phyloP scores from a whole-genome alignment of 768 basidiomycete species.

The Macrolepiota albuminosa region DNA sequence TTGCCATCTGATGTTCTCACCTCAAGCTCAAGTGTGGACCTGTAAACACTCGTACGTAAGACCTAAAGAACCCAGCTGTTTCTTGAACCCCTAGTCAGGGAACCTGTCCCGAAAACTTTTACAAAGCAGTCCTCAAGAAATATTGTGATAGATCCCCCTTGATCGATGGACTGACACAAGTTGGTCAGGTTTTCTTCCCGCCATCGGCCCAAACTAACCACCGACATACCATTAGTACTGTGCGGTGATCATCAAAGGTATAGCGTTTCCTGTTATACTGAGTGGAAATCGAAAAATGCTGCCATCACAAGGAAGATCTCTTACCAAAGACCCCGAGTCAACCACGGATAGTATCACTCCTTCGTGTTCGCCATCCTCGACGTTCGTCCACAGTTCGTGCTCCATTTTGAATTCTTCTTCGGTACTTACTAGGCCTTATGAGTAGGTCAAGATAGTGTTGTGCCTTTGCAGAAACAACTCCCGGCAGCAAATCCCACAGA shows the following conservation, averaged over 20 bases:
- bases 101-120: slow-evolving; percentile 1
- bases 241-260: slow-evolving; percentile 18
- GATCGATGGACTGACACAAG: slow-evolving; percentile 14
- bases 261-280: slow-evolving; percentile 19
- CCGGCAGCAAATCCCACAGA: slow-evolving; percentile 4
- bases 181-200: slow-evolving; percentile 15
- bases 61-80: slow-evolving; percentile 1
- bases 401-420: slow-evolving; percentile 1
- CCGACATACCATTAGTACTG: slow-evolving; percentile 22
- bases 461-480: slow-evolving; percentile 8
- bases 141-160: slow-evolving; percentile 16
- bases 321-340: slow-evolving; percentile 24
- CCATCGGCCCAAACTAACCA: slow-evolving; percentile 25
- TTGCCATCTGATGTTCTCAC: not conserved
- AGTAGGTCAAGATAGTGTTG: slow-evolving; percentile 10
- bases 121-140: slow-evolving; percentile 8
- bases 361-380: slow-evolving; percentile 19
- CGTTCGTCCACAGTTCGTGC: slow-evolving; percentile 19
- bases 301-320: slow-evolving; percentile 29
- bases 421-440: slow-evolving; percentile 5
- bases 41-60: not conserved
- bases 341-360: slow-evolving; percentile 18
- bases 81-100: slow-evolving; percentile 7
- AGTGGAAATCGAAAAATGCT: slow-evolving; percentile 21
- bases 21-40: not conserved